Evolutionary conservation across 129 eudicot species (phyloP).

Genomic region (Scalesia atractyloides): DNA sequence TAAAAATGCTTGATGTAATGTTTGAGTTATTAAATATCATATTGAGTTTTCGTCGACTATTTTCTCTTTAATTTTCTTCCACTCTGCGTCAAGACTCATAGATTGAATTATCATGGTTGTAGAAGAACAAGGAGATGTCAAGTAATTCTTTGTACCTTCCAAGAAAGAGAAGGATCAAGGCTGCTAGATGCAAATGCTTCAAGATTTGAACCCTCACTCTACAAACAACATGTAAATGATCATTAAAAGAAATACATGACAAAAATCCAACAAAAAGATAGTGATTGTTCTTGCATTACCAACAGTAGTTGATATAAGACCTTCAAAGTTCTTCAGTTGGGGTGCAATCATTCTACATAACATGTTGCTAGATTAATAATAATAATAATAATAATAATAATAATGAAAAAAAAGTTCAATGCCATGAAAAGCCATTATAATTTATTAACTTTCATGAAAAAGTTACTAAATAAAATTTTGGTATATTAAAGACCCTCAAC

Average conservation of each 20-base stretch:
- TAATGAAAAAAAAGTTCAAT: neutral
- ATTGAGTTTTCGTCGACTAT: too few species aligned
- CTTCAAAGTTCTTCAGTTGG: conserved; percentile 79
- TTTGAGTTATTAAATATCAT: too few species aligned
- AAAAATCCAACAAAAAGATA: conserved; percentile 1
- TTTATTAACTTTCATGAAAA: too few species aligned
- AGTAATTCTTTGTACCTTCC: conserved; percentile 55
- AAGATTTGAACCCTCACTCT: conserved; percentile 74
- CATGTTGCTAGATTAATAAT: neutral
- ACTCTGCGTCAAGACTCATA: neutral
- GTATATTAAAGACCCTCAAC: too few species aligned
- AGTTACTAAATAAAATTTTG: too few species aligned
- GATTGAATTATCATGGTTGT: too few species aligned
- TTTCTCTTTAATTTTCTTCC: too few species aligned
- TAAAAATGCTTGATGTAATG: too few species aligned
- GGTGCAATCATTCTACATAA: conserved; percentile 79
- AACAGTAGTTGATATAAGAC: conserved; percentile 62
- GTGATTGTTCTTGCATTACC: conserved; percentile 51
- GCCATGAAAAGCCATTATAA: too few species aligned
- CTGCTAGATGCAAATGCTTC: conserved; percentile 60
- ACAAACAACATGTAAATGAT: conserved; percentile 19
- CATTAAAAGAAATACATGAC: neutral
- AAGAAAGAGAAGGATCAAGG: conserved; percentile 66
- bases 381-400: too few species aligned
- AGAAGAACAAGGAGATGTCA: too few species aligned